These are phyloP conservation scores for Stromatinia cepivora DNA, from an alignment of 2,329 filamentous ascomycete species.

Conservation along the genomic window DNA sequence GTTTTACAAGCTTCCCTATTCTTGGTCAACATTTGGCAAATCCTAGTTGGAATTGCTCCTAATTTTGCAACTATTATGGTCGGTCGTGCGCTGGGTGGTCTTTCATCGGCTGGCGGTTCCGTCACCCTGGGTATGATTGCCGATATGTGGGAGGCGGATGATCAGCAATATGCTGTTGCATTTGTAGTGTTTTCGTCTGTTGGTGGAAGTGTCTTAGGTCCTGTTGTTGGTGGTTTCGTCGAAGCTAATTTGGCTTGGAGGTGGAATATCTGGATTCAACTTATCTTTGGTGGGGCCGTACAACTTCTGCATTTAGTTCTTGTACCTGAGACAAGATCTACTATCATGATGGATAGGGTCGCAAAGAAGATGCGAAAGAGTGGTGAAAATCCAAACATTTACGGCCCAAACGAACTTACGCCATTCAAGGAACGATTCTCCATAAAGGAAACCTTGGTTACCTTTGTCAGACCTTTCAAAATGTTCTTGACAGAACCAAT, in stretches of 20 bases:
- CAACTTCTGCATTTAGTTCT: slow-evolving; percentile 66
- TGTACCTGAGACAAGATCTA: slow-evolving; percentile 77
- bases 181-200: slow-evolving; percentile 79
- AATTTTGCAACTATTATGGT: slow-evolving; percentile 72
- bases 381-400: slow-evolving; percentile 57
- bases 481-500: slow-evolving; percentile 77
- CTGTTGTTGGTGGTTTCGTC: slow-evolving; percentile 76
- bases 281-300: slow-evolving; percentile 72
- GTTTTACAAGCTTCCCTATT: slow-evolving; percentile 72
- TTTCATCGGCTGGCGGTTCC: slow-evolving; percentile 71
- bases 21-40: slow-evolving; percentile 75
- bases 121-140: slow-evolving; percentile 76
- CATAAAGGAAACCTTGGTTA: slow-evolving; percentile 54
- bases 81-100: slow-evolving; percentile 67
- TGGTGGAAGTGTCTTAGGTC: slow-evolving; percentile 72
- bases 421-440: slow-evolving; percentile 60
- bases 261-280: slow-evolving; percentile 83
- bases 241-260: slow-evolving; percentile 67
- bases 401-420: slow-evolving; percentile 71
- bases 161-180: slow-evolving; percentile 73
- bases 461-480: slow-evolving; percentile 65
- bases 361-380: slow-evolving; percentile 70
- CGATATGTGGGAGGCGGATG: slow-evolving; percentile 69
- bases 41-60: slow-evolving; percentile 70
- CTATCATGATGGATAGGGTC: slow-evolving; percentile 75